phyloP scores from a whole-genome alignment of 2,329 filamentous ascomycete genomes.

The Penicillium griseofulvum region DNA sequence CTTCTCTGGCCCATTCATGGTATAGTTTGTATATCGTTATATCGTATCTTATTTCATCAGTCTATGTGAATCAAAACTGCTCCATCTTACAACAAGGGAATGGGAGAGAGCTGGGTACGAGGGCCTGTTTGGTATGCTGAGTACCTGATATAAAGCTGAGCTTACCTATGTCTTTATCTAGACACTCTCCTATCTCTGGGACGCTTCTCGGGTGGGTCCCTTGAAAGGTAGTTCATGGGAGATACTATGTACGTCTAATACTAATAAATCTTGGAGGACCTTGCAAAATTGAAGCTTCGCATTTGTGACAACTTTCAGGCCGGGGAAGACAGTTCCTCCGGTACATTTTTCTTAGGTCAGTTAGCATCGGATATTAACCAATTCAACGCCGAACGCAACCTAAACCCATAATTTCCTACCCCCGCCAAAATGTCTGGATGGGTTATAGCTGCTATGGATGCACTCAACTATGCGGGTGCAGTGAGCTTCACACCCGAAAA shows the following conservation, averaged over 20 bases:
- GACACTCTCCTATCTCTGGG: background rate
- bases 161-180: background rate
- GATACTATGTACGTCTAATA: background rate
- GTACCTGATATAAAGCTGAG: too few relatives aligned
- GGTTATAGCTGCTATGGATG: slow-evolving; percentile 13
- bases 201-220: background rate
- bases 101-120: background rate
- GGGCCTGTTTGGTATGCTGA: background rate
- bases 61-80: too few relatives aligned
- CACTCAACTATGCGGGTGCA: slow-evolving; percentile 19
- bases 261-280: background rate
- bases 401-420: background rate
- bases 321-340: background rate
- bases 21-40: too few relatives aligned
- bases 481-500: slow-evolving; percentile 31
- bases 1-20: too few relatives aligned
- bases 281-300: background rate
- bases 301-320: background rate
- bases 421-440: slow-evolving; percentile 15
- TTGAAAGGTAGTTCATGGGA: background rate
- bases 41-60: too few relatives aligned
- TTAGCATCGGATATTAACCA: background rate
- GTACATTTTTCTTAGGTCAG: background rate
- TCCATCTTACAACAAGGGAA: background rate
- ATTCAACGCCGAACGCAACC: background rate